These are phyloP conservation scores for Zygnema circumcarinatum DNA, from an alignment of 139 green algal species.

Conservation along the genomic window DNA sequence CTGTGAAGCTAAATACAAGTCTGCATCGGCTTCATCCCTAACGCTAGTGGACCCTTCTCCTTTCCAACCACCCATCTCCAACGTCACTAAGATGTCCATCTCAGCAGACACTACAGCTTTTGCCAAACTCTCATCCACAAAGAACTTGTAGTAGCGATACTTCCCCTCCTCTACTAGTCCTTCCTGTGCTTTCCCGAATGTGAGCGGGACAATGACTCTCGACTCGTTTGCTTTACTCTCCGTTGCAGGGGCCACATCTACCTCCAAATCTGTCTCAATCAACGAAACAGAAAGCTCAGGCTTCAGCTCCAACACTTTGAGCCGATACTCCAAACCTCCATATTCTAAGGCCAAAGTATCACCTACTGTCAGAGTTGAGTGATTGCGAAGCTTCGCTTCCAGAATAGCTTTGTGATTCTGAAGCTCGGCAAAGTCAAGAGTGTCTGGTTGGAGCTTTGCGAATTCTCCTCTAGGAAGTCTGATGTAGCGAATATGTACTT, in stretches of 20 bases:
- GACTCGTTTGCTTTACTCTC: neutral
- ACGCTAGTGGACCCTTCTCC: neutral
- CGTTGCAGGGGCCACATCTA: conserved; percentile 25
- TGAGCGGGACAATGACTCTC: conserved; percentile 8
- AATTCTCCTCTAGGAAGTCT: conserved; percentile 38
- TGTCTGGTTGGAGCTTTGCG: conserved; percentile 33
- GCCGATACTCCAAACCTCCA: conserved; percentile 38
- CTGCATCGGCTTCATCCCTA: conserved; percentile 25
- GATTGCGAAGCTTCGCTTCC: conserved; percentile 37
- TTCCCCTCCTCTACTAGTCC: conserved; percentile 41
- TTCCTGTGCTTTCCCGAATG: conserved; percentile 28
- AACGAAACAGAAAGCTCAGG: conserved; percentile 32
- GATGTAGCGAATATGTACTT: conserved; percentile 43
- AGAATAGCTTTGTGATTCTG: conserved; percentile 44
- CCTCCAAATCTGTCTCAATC: conserved; percentile 59
- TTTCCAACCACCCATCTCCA: neutral
- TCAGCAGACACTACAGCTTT: neutral
- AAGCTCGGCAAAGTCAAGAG: conserved; percentile 57
- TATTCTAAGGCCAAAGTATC: conserved; percentile 40
- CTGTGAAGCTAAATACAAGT: conserved; percentile 51
- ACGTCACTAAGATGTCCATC: neutral
- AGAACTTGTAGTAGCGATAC: conserved; percentile 45
- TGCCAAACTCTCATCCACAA: neutral
- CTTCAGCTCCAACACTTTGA: conserved; percentile 50
- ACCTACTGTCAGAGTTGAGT: conserved; percentile 51